phyloP scores from a whole-genome alignment of 2,329 filamentous ascomycete genomes.

The Colletotrichum tofieldiae region DNA sequence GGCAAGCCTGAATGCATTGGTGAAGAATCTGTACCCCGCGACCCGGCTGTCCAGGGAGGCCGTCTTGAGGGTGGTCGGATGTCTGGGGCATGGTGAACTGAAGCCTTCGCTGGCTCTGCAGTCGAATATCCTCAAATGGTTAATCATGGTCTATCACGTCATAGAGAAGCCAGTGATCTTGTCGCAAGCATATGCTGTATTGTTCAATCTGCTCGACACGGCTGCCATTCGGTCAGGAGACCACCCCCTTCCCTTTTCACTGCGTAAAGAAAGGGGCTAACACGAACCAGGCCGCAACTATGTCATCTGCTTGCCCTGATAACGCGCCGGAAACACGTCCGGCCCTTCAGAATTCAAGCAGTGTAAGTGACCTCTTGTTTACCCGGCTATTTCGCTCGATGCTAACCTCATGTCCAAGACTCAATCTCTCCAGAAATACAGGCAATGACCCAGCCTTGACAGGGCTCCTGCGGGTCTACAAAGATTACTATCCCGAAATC shows the following conservation, averaged over 20 bases:
- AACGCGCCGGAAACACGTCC: constrained; percentile 86
- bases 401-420: constrained; percentile 54
- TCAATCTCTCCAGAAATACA: constrained; percentile 71
- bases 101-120: constrained; percentile 83
- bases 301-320: constrained; percentile 86
- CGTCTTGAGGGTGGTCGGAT: constrained; percentile 77
- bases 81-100: constrained; percentile 82
- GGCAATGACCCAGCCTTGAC: constrained; percentile 83
- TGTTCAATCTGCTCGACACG: constrained; percentile 88
- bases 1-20: constrained; percentile 76
- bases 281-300: constrained; percentile 66
- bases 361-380: constrained; percentile 64
- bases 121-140: constrained; percentile 81
- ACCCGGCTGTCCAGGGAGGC: constrained; percentile 72
- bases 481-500: constrained; percentile 92
- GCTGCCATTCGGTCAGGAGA: constrained; percentile 76
- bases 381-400: neutral
- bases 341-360: constrained; percentile 85
- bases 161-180: constrained; percentile 76
- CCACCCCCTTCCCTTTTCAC: neutral
- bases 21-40: constrained; percentile 85
- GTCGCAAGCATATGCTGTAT: constrained; percentile 79
- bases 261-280: constrained; percentile 41
- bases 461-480: constrained; percentile 85
- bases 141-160: constrained; percentile 82